These are phyloP conservation scores for Leccinum broughii DNA, from an alignment of 768 basidiomycete genomes.

Conservation along the genomic window DNA sequence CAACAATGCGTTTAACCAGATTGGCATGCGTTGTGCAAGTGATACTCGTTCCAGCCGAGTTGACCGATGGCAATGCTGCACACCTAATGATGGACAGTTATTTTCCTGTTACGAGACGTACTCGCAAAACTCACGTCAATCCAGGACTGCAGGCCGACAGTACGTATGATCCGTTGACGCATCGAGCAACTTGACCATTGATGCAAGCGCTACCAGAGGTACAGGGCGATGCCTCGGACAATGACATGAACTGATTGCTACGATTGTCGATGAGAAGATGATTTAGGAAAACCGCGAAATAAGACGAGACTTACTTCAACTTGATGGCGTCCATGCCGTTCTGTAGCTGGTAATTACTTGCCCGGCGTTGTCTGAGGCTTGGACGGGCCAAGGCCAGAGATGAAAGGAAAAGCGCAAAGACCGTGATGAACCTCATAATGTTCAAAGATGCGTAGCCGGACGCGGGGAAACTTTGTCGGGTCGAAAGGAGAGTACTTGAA, in stretches of 20 bases:
- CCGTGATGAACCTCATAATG: conserved; percentile 40
- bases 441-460: conserved; percentile 1
- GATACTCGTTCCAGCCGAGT: conserved; percentile 49
- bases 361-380: conserved; percentile 32
- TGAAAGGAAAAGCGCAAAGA: conserved; percentile 35
- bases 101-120: background rate
- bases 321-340: conserved; percentile 45
- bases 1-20: conserved; percentile 47
- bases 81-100: conserved; percentile 12
- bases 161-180: conserved; percentile 46
- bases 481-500: conserved; percentile 3
- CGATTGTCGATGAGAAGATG: conserved; percentile 5
- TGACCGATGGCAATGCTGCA: conserved; percentile 50
- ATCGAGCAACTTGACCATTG: conserved; percentile 52
- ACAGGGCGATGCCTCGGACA: conserved; percentile 36
- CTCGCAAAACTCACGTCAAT: conserved; percentile 12
- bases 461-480: background rate
- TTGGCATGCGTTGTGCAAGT: conserved; percentile 53
- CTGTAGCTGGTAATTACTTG: conserved; percentile 30
- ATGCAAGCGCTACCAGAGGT: conserved; percentile 49
- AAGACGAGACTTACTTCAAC: conserved; percentile 37
- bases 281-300: background rate
- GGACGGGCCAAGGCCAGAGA: conserved; percentile 38
- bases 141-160: conserved; percentile 20
- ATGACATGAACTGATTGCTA: conserved; percentile 23